These are phyloP conservation scores for Diutina rugosa DNA, from an alignment of 1,139 yeast genomes.

Conservation along the genomic window DNA sequence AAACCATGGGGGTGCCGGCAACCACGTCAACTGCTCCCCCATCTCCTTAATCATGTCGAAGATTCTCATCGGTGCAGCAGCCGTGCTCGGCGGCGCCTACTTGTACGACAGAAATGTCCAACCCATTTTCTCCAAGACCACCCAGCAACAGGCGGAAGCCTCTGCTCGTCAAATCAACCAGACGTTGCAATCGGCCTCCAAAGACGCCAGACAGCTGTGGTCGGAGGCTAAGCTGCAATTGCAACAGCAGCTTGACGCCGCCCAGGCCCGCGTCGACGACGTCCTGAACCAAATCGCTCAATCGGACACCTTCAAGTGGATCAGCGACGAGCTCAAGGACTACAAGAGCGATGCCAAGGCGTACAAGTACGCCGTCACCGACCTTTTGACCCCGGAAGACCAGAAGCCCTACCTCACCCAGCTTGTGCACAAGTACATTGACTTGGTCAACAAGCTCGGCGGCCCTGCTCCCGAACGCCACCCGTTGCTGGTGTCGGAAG, in stretches of 20 bases:
- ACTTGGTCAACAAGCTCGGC: not conserved
- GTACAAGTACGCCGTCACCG: not conserved
- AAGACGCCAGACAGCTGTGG: not conserved
- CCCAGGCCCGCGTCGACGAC: not conserved
- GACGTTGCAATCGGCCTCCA: not conserved
- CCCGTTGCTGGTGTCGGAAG: not conserved
- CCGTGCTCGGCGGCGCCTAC: conserved; percentile 1
- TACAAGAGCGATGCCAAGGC: not conserved
- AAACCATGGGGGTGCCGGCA: not conserved
- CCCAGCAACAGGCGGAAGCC: not conserved
- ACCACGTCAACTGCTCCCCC: not conserved
- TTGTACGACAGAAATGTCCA: not conserved
- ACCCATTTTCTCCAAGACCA: not conserved
- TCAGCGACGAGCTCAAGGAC: not conserved
- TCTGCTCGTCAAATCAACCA: not conserved
- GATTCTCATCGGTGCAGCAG: conserved; percentile 1
- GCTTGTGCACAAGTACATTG: conserved; percentile 1
- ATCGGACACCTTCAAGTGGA: not conserved
- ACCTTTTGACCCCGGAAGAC: not conserved
- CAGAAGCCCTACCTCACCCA: conserved; percentile 1
- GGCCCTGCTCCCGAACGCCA: not conserved
- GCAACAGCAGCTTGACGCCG: not conserved
- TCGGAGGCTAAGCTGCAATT: not conserved
- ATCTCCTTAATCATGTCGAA: not conserved
- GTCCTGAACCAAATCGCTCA: not conserved